These are phyloP conservation scores for Backusella westeae DNA, from an alignment of 192 early-diverging fungal genomes.

Conservation along the genomic window DNA sequence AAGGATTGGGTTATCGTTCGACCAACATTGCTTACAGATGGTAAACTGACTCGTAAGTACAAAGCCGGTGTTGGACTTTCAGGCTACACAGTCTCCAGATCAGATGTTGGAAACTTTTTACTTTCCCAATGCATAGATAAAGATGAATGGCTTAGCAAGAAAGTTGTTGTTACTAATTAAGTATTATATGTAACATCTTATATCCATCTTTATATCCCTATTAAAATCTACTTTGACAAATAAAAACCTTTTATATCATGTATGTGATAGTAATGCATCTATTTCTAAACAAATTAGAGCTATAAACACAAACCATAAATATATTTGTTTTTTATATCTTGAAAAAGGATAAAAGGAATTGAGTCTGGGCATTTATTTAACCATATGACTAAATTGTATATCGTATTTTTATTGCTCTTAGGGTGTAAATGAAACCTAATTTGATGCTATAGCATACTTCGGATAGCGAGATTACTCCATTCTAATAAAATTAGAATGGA, in stretches of 20 bases:
- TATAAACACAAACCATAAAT: not conserved
- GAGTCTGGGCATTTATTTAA: no score
- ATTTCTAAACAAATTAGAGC: not conserved
- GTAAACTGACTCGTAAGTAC: slow-evolving; percentile 34
- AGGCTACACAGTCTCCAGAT: slow-evolving; percentile 49
- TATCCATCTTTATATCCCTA: not conserved
- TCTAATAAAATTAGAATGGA: no score
- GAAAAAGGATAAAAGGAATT: no score
- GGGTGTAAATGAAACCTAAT: no score
- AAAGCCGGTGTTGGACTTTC: slow-evolving; percentile 22
- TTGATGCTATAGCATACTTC: no score
- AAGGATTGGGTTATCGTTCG: slow-evolving; percentile 41
- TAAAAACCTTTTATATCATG: no score
- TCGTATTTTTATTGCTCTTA: no score
- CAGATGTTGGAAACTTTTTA: slow-evolving; percentile 47
- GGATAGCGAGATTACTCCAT: no score
- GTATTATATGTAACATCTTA: not conserved
- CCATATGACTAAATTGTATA: no score
- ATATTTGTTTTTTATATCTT: not conserved
- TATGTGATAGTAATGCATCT: no score
- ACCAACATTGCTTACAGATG: slow-evolving; percentile 42
- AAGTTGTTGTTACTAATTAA: slow-evolving; percentile 19
- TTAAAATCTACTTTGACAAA: not conserved
- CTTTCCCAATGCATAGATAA: slow-evolving; percentile 40
- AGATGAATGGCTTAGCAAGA: slow-evolving; percentile 32